phyloP scores from a whole-genome alignment of 345 rosid genomes.

The Ceriops decandra region DNA sequence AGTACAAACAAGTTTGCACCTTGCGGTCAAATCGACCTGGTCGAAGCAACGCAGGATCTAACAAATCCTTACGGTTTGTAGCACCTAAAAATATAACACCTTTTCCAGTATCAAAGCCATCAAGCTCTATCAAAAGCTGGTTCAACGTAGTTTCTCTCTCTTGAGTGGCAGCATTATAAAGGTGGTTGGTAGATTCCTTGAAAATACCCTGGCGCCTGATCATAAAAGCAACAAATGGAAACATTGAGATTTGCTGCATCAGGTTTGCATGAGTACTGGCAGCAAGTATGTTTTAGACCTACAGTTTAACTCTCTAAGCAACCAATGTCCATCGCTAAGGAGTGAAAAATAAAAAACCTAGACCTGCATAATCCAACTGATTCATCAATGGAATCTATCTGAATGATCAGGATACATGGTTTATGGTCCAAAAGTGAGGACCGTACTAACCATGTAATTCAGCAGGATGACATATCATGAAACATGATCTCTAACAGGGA shows the following conservation, averaged over 20 bases:
- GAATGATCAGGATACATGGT: background rate
- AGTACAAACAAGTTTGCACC: constrained; percentile 33
- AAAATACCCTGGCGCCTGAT: constrained; percentile 85
- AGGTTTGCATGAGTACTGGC: no score
- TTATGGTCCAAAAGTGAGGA: background rate
- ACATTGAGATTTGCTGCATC: background rate
- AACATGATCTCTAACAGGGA: background rate
- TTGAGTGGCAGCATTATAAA: constrained; percentile 93
- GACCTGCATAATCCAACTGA: background rate
- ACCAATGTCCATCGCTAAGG: no score
- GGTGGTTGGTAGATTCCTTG: constrained; percentile 69
- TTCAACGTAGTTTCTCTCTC: constrained; percentile 96
- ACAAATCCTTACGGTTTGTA: constrained; percentile 83
- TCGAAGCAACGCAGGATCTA: constrained; percentile 95
- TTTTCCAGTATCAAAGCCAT: constrained; percentile 97
- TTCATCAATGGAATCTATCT: background rate
- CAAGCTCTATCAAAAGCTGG: constrained; percentile 93
- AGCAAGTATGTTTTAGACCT: no score
- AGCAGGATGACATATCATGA: background rate
- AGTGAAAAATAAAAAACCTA: background rate
- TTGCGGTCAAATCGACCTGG: constrained; percentile 98
- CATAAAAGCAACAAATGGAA: constrained; percentile 14
- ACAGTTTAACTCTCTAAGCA: no score
- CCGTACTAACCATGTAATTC: no score
- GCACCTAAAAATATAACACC: constrained; percentile 96